Evolutionary conservation across 768 basidiomycete species (phyloP), one percentile per base, ranked within the genome.

Genomic region (Hygrocybe punicea): DNA sequence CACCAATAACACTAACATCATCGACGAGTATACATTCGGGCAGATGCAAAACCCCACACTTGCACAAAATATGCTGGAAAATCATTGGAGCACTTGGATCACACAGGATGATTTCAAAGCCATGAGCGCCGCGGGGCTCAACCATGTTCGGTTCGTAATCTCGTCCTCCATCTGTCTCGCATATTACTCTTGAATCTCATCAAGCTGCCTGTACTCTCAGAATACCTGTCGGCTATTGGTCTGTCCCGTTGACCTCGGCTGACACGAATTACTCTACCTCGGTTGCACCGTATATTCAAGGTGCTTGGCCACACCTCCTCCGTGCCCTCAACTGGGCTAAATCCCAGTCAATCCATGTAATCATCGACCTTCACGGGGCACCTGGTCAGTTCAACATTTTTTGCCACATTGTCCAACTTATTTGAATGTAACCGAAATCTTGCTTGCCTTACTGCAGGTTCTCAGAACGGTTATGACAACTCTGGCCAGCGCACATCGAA

Each of bases 331-430:
- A 73, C 59, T 88, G 85, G 81, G 91, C 91, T 1, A 76, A 76
- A 39, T 73, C 77, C 23, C 73, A 87, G 63, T 75, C 75, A 16
- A 64, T 93, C 7, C 83, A 86, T 54, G 84, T 89, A 56, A 84
- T 93, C 58, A 64, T 93, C 39, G 91, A 92, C 69, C 75, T 87
- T 11, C 90, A 92, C 65, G 88, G 87, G 24, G 87, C 84, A 4
- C 84, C 87, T 0, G 86, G 83, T 7, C 10, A 9, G 51, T 39
- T 13, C n/a, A n/a, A n/a, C n/a, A n/a, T n/a, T n/a, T n/a, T n/a
- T n/a, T n/a, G n/a, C n/a, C n/a, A n/a, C n/a, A n/a, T n/a, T n/a
- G n/a, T n/a, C n/a, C n/a, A n/a, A n/a, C n/a, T n/a, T n/a, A n/a
- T n/a, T n/a, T 34, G 24, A 17, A 29, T 7, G 33, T 50, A 17